A percentile compares a stretch with the other conserved stretches of the same genome.
Evolutionary conservation across 2,329 filamentous ascomycete genomes (phyloP).

Genomic region (Pseudogymnoascus sp.): DNA sequence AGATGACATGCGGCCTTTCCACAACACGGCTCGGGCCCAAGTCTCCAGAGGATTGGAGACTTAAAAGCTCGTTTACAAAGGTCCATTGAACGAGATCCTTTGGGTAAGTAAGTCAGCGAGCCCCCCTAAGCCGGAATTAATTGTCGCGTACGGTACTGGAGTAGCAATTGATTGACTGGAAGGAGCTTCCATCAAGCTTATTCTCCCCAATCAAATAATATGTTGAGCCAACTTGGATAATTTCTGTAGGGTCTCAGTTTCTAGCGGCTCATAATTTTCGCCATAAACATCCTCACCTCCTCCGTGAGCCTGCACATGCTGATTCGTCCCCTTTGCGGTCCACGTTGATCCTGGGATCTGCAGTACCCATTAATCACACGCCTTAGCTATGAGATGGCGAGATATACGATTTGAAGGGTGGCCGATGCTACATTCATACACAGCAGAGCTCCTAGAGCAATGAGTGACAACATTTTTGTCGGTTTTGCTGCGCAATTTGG

Average conservation of each 20-base stretch:
- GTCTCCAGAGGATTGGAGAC: conserved; percentile 44
- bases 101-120: neutral
- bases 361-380: neutral
- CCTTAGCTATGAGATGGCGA: neutral
- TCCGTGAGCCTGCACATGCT: conserved; percentile 60
- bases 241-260: neutral
- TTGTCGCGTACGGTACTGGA: conserved; percentile 37
- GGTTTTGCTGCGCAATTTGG: neutral
- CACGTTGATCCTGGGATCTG: conserved; percentile 25
- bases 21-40: conserved; percentile 55
- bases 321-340: conserved; percentile 30
- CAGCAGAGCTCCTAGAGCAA: neutral
- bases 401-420: conserved; percentile 12
- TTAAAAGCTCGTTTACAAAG: conserved; percentile 51
- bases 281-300: conserved; percentile 46
- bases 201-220: conserved; percentile 64
- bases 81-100: conserved; percentile 56
- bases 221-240: conserved; percentile 1
- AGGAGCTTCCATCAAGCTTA: conserved; percentile 53
- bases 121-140: neutral
- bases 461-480: neutral
- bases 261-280: too few species aligned
- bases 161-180: conserved; percentile 62
- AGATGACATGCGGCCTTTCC: conserved; percentile 61
- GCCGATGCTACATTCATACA: conserved; percentile 12